phyloP scores from a whole-genome alignment of 192 early-diverging fungal species.

The Entophlyctis luteolus region DNA sequence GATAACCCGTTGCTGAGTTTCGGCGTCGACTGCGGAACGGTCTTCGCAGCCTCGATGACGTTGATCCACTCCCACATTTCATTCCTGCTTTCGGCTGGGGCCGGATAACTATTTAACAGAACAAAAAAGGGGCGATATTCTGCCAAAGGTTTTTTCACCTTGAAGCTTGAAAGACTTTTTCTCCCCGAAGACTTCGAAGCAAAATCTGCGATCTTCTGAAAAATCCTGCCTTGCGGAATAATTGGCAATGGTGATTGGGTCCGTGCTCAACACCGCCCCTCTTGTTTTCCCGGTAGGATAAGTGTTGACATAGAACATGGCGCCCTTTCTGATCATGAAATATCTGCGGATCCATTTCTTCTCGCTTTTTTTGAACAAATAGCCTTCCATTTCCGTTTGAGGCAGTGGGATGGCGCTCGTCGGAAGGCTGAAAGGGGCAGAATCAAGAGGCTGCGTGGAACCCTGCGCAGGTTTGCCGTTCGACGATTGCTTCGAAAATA shows the following conservation, averaged over 20 bases:
- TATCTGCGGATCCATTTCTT: constrained; percentile 60
- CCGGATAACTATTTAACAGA: not conserved
- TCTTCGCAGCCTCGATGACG: constrained; percentile 60
- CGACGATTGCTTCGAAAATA: not conserved
- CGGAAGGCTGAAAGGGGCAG: not conserved
- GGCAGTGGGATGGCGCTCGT: not conserved
- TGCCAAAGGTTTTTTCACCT: constrained; percentile 51
- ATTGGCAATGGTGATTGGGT: constrained; percentile 52
- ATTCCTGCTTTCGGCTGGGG: constrained; percentile 68
- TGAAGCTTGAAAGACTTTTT: constrained; percentile 26
- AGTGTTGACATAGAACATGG: constrained; percentile 37
- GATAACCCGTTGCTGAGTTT: no score
- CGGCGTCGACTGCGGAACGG: no score
- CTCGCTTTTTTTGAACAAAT: constrained; percentile 53
- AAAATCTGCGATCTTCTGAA: constrained; percentile 65
- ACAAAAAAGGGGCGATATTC: constrained; percentile 30
- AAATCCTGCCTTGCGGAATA: constrained; percentile 51
- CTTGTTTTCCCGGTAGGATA: constrained; percentile 43
- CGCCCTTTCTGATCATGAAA: constrained; percentile 61
- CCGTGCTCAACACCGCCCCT: constrained; percentile 48
- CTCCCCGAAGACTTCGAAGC: constrained; percentile 63
- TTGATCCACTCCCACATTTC: constrained; percentile 66
- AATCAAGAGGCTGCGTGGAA: not conserved
- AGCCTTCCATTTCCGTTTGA: constrained; percentile 57
- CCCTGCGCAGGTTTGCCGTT: not conserved